Evolutionary conservation across 768 basidiomycete species (phyloP), one percentile per base, ranked within the genome.

Genomic region (Phlegmacium glaucopus): DNA sequence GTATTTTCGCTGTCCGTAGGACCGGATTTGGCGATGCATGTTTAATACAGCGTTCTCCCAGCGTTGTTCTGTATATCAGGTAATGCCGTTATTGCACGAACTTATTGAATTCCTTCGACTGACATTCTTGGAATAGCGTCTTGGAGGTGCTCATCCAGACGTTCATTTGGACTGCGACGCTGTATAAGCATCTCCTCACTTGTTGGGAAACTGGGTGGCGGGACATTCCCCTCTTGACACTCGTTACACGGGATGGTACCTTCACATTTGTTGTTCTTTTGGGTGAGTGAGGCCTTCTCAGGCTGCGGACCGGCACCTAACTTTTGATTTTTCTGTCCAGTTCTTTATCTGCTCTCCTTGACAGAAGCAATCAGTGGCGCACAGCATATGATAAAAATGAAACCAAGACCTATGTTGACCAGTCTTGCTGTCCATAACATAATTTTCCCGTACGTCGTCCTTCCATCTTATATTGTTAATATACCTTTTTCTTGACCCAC

Each of bases 211-310:
- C 39, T 41, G 52, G 55, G 4, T 57, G 52, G 55, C 37, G 42
- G 39, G 49, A 51, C 12, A 45, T 57, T 16, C 55, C 55, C 13
- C 26, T 57, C 4, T 32, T 54, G 25, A 46, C 50, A 15, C 44
- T 57, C 10, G 37, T 57, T 27, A 44, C 50, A 16, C 50, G 55
- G 5, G 55, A 57, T 43, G 48, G 55, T 4, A 43, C 48, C 15
- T 51, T 35, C 36, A 47, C 51, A 9, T 53, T 54, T 22, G 35
- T 35, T 4, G 30, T 53, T 9, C 36, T 54, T 17, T 45, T 37
- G 15, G 45, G 55, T 56, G 12, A 6, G 52, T 47, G 38, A 11
- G 22, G 13, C 15, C 22, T 13, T 22, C 13, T 27, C 17, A 10
- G 26, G 15, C 13, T 35, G 13, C 18, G 3, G 12, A 39, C 37